Base-by-base conservation (phyloP, 2,329 filamentous ascomycete species). In the Atkinsonella texensis region DNA sequence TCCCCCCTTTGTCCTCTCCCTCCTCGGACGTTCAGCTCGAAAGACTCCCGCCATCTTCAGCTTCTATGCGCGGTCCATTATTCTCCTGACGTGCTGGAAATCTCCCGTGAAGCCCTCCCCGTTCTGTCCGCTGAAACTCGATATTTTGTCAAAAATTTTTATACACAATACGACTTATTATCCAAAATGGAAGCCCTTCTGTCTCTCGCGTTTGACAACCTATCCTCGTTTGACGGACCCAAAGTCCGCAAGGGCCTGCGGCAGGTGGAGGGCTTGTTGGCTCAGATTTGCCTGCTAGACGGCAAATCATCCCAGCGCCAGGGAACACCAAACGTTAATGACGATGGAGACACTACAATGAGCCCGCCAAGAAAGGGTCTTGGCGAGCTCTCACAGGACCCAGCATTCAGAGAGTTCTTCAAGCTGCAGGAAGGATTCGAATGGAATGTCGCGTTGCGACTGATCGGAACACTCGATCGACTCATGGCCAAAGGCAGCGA, bases 341-440 rank as follows among this genome's bases (percentile, higher is more conserved):
- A 43, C 4, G 45, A 53, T 4, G 43, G 47, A 35, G 45, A 56
- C 40, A 47, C 55, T 8, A 54, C 56, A 18, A 52, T 58, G 68
- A 55, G 68, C 70, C 47, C 60, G 65, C 67, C 69, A 32, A 70
- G 72, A 49, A 89, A 87, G 69, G 74, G 76, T 13, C 75, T 95
- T 48, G 72, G 73, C 20, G 83, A 89, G 52, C 71, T 96, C 56
- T 77, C 80, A 48, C 80, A 84, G 56, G 93, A 97, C 67, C 88
- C 87, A 18, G 91, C 90, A 18, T 97, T 96, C 65, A 77, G 88
- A 58, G 89, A 96, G 68, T 97, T 97, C 73, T 96, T 95, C 74
- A 89, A 95, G 66, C 68, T 97, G 58, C 93, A 98, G 68, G 90
- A 97, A 64, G 88, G 90, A 2, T 98, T 98, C 65, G 89, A 97